Conservation (phyloP, 2,329 filamentous ascomycete species). For the Diaporthe batatas region DNA sequence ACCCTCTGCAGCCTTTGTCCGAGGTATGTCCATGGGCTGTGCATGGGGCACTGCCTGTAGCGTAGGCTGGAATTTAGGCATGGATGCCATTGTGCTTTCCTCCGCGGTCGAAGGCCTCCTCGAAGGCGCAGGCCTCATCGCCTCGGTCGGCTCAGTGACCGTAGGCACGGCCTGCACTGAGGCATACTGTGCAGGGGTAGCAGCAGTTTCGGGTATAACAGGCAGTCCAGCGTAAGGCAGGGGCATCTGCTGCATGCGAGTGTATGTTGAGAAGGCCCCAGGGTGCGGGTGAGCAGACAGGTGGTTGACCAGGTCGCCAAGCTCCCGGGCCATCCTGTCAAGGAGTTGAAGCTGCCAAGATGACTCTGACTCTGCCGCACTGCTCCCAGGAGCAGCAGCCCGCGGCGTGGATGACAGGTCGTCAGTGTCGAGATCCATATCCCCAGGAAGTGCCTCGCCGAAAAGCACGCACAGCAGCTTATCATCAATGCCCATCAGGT, state of each 20-base stretch:
- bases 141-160: slow-evolving; percentile 41
- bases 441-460: slow-evolving; percentile 78
- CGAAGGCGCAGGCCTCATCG: slow-evolving; percentile 38
- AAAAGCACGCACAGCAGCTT: slow-evolving; percentile 86
- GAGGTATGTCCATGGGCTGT: slow-evolving; percentile 55
- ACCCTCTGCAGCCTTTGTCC: slow-evolving; percentile 45
- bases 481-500: slow-evolving; percentile 93
- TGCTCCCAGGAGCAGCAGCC: slow-evolving; percentile 49
- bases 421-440: slow-evolving; percentile 52
- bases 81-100: slow-evolving; percentile 29
- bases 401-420: slow-evolving; percentile 63
- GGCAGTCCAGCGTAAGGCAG: slow-evolving; percentile 85
- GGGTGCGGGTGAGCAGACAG: slow-evolving; percentile 82
- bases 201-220: slow-evolving; percentile 67
- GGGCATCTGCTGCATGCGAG: slow-evolving; percentile 72
- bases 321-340: slow-evolving; percentile 86
- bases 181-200: slow-evolving; percentile 46
- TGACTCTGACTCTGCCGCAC: slow-evolving; percentile 54
- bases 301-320: slow-evolving; percentile 86
- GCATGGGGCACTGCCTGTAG: slow-evolving; percentile 55
- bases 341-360: slow-evolving; percentile 84
- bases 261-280: slow-evolving; percentile 88
- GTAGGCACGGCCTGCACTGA: slow-evolving; percentile 30
- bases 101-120: slow-evolving; percentile 35
- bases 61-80: slow-evolving; percentile 61